Evolutionary conservation across 371 early-diverging fungal genomes (phyloP), one percentile per base, ranked within the genome.

Genomic region (Blastocladiella emersonii): DNA sequence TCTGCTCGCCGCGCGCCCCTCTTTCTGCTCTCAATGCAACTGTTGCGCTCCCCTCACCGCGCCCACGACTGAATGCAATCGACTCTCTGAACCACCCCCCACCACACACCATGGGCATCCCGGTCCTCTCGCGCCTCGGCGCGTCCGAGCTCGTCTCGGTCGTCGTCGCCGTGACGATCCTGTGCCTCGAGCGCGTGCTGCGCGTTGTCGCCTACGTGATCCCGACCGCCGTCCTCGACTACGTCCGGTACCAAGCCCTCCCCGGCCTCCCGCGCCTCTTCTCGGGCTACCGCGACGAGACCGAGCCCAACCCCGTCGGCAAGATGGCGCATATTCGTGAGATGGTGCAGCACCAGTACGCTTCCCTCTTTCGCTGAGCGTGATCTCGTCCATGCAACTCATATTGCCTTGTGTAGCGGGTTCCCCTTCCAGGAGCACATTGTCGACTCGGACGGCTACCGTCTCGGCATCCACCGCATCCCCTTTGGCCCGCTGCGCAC

Each of bases 361-460:
- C 32, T 32, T 23, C 0, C 45, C 19, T 55, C 43, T 57, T 41
- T 23, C 7, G n/a, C n/a, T n/a, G n/a, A n/a, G n/a, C n/a, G n/a
- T n/a, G n/a, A n/a, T n/a, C n/a, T n/a, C n/a, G 8, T 15, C 1
- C 2, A 13, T 44, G 63, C 36, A 39, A 34, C 63, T 44, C 19
- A 36, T n/a, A n/a, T n/a, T n/a, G 6, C 17, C 6, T 0, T n/a
- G 41, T 27, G 15, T 15, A 85, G 88, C 86, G 78, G 81, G 32
- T 94, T 90, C 68, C 82, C 83, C 5, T 78, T 82, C 61, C 88
- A 95, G 62, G 86, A 91, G 62, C 93, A 94, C 70, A 68, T 92
- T 36, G 89, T 89, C 7, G 80, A 79, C n/a, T 93, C 94, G 4
- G 96, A 95, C 65, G 89, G 90, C 32, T 95, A 89, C 71, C 72